These are phyloP conservation scores for Curvularia hawaiiensis DNA, from an alignment of 2,329 filamentous ascomycete genomes.

Conservation along the genomic window DNA sequence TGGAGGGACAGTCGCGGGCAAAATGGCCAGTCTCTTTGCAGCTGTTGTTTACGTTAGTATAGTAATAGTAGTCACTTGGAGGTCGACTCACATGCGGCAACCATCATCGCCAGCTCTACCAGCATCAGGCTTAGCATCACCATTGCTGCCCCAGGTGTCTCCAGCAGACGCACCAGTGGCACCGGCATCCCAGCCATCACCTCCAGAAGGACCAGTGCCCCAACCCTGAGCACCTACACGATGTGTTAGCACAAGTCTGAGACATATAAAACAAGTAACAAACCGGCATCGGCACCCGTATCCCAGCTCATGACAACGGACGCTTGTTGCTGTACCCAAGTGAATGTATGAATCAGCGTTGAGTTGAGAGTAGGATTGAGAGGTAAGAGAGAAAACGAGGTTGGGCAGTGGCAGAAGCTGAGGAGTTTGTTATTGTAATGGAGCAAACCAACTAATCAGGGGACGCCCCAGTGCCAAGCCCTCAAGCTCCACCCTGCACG, in stretches of 20 bases:
- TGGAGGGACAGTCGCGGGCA: conserved; percentile 55
- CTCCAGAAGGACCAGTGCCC: conserved; percentile 14
- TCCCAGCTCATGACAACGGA: conserved; percentile 29
- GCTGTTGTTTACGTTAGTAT: conserved; percentile 43
- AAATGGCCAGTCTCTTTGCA: conserved; percentile 53
- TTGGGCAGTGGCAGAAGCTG: neutral
- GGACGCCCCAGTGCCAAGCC: neutral
- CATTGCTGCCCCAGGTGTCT: conserved; percentile 26
- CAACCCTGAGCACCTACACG: conserved; percentile 16
- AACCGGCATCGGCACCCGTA: conserved; percentile 22
- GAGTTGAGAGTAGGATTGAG: neutral
- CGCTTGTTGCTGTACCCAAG: neutral
- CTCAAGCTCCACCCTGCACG: conserved; percentile 5
- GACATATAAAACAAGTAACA: conserved; percentile 3
- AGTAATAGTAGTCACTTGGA: neutral
- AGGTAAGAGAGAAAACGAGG: neutral
- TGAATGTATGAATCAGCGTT: neutral
- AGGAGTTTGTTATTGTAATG: neutral
- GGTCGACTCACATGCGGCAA: conserved; percentile 50
- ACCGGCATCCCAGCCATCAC: conserved; percentile 13
- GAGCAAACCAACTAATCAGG: neutral
- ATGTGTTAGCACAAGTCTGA: conserved; percentile 11
- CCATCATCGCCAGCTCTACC: conserved; percentile 37
- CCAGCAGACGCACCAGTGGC: conserved; percentile 10
- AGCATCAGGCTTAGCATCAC: conserved; percentile 16